Percentiles rank a stretch among this genome's conserved stretches.
phyloP scores from a whole-genome alignment of 2,329 filamentous ascomycete genomes.

The Fusarium buxicola region DNA sequence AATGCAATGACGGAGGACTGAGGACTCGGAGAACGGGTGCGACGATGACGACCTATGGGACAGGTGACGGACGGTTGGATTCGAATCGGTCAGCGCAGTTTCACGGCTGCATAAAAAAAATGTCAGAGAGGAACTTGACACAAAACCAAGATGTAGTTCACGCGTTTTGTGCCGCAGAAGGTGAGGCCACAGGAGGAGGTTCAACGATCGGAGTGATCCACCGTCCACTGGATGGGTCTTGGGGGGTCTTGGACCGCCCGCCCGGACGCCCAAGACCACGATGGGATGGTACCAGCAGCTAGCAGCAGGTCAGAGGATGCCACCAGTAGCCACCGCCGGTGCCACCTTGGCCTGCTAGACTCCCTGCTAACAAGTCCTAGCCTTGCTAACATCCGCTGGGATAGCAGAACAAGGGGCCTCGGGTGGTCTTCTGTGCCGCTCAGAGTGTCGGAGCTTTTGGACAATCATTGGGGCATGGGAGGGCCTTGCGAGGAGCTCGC shows the following conservation, averaged over 20 bases:
- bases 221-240: not conserved
- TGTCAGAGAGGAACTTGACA: constrained; percentile 46
- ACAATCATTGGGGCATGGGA: constrained; percentile 10
- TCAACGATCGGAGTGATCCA: constrained; percentile 43
- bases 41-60: constrained; percentile 34
- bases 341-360: constrained; percentile 30
- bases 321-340: constrained; percentile 40
- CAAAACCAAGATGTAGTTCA: constrained; percentile 46
- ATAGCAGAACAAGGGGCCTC: constrained; percentile 19
- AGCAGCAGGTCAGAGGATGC: constrained; percentile 25
- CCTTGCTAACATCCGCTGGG: constrained; percentile 31
- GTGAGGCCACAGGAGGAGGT: constrained; percentile 48
- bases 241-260: constrained; percentile 11
- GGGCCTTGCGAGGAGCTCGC: constrained; percentile 11
- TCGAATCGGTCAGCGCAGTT: constrained; percentile 40
- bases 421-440: constrained; percentile 24
- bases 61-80: constrained; percentile 31
- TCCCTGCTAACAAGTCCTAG: constrained; percentile 38
- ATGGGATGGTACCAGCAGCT: constrained; percentile 37
- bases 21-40: constrained; percentile 25
- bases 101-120: constrained; percentile 46
- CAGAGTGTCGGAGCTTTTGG: constrained; percentile 29
- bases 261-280: constrained; percentile 23
- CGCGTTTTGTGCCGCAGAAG: constrained; percentile 49
- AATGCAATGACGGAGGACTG: constrained; percentile 8